Conservation (phyloP, 2,329 filamentous ascomycete genomes). For the Sporothrix brasiliensis region DNA sequence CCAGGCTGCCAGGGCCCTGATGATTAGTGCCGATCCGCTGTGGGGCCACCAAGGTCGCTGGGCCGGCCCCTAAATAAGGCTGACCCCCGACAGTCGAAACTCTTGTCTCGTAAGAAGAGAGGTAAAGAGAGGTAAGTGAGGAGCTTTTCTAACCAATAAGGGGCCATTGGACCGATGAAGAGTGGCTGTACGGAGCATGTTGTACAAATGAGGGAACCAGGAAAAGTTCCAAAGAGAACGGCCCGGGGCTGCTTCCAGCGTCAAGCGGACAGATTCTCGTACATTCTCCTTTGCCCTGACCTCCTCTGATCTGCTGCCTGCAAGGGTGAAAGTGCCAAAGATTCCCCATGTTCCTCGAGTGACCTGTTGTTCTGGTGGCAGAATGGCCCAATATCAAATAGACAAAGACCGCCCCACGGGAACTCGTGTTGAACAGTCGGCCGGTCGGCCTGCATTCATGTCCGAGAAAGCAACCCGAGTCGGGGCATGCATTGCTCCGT, state of each 20-base stretch:
- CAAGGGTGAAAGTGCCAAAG: no score
- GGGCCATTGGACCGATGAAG: neutral
- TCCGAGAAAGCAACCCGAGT: neutral
- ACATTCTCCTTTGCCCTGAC: no score
- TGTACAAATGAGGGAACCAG: neutral
- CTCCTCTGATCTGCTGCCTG: no score
- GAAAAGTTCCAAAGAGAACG: neutral
- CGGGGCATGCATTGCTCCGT: no score
- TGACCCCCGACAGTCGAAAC: neutral
- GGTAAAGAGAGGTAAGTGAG: no score
- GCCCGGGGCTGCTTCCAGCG: no score
- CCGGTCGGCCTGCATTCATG: neutral
- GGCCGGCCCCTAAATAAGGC: neutral
- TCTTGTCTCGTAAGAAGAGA: neutral
- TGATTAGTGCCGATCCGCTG: neutral
- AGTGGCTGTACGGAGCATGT: neutral
- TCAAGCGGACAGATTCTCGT: no score
- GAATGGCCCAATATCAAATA: no score
- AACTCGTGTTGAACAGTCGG: neutral
- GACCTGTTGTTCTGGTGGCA: no score
- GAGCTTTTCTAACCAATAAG: no score
- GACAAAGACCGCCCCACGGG: no score
- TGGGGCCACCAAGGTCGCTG: neutral
- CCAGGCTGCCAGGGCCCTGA: neutral
- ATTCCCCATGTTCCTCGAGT: no score